These are phyloP conservation scores for Rhizopogon rudus DNA, from an alignment of 768 basidiomycete species.

Conservation along the genomic window DNA sequence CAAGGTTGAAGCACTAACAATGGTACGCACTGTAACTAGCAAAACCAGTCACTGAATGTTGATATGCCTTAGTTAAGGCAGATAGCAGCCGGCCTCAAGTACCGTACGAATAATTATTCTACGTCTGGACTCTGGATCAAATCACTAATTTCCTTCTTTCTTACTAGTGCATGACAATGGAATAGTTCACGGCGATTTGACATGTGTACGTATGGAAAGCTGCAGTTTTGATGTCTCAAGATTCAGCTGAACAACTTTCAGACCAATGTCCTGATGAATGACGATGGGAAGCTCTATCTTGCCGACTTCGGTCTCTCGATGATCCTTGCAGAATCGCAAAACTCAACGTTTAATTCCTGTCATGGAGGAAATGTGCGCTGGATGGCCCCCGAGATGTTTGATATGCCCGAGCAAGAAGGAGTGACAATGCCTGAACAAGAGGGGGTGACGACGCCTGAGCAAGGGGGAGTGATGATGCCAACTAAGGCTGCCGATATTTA, in stretches of 20 bases:
- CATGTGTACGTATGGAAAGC: constrained; percentile 7
- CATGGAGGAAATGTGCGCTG: constrained; percentile 31
- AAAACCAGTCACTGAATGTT: not conserved
- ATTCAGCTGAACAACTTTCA: constrained; percentile 6
- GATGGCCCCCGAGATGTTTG: constrained; percentile 34
- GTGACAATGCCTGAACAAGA: not conserved
- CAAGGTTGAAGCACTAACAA: constrained; percentile 4
- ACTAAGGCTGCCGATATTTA: constrained; percentile 30
- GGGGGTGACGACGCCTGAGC: not conserved
- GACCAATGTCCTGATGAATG: constrained; percentile 34
- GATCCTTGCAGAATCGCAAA: constrained; percentile 29
- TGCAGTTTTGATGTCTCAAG: not conserved
- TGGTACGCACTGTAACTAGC: constrained; percentile 9
- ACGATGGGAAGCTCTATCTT: constrained; percentile 25
- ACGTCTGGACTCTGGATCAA: too few relatives aligned
- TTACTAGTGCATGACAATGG: constrained; percentile 1
- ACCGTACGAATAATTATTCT: not conserved
- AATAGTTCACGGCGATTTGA: constrained; percentile 4
- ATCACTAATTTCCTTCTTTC: not conserved
- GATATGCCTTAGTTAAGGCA: not conserved
- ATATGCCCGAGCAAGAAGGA: constrained; percentile 19
- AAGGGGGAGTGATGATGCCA: constrained; percentile 2
- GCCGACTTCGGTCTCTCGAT: constrained; percentile 37
- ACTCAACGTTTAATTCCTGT: constrained; percentile 26
- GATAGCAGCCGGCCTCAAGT: constrained; percentile 1